These are phyloP conservation scores for Anethum foeniculum DNA, from an alignment of 140 eudicot genomes.

Conservation along the genomic window DNA sequence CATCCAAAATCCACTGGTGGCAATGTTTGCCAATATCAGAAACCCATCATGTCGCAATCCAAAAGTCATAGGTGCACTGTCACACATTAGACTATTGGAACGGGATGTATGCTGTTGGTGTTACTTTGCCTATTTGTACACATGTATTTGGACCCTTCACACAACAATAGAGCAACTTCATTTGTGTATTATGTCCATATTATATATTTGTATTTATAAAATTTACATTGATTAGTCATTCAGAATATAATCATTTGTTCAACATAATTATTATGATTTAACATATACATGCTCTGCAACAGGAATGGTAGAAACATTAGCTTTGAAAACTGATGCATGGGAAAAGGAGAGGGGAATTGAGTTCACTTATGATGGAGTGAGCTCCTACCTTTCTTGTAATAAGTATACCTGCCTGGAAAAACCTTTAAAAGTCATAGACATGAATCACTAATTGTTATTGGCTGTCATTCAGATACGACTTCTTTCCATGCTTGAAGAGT, in stretches of 20 bases:
- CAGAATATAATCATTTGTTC: not conserved
- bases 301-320: slow-evolving; percentile 69
- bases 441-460: not conserved
- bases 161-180: not conserved
- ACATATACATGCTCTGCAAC: slow-evolving; percentile 13
- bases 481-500: slow-evolving; percentile 76
- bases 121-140: not conserved
- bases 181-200: not conserved
- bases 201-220: not conserved
- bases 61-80: not conserved
- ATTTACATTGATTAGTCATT: not conserved
- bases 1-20: not conserved
- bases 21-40: not conserved
- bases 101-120: not conserved
- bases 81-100: not conserved
- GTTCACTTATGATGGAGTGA: slow-evolving; percentile 76
- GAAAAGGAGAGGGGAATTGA: slow-evolving; percentile 59
- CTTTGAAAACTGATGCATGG: slow-evolving; percentile 57
- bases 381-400: slow-evolving; percentile 11
- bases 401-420: slow-evolving; percentile 27
- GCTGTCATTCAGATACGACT: slow-evolving; percentile 59
- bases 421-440: slow-evolving; percentile 20
- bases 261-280: not conserved
- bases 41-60: not conserved
- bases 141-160: not conserved